Evolutionary conservation across 495 filamentous ascomycete species (phyloP), one percentile per base, ranked within the genome.

Genomic region (Trypethelium eluteriae): DNA sequence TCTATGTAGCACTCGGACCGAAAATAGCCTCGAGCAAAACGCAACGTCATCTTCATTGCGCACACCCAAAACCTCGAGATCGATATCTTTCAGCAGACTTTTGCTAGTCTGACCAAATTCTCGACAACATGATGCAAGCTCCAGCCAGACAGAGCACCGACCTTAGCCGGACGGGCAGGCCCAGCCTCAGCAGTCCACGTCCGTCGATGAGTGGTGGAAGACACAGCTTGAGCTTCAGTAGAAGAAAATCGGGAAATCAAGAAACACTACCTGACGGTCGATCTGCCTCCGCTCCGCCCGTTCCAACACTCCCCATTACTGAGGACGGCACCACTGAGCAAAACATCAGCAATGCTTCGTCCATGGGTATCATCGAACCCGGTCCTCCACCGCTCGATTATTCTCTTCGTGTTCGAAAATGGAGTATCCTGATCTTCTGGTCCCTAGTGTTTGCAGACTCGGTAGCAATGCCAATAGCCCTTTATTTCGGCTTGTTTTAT

Each of bases 401-500:
- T 72, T 80, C 80, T 4, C 71, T 86, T 25, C 79, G 76, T 36
- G 72, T 78, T n/a, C 77, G 84, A 35, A 85, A 84, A 66, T 79
- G 77, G 73, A 74, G 79, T 41, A 86, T 87, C 69, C 70, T 78
- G 25, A 70, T 84, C 36, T 87, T 88, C 74, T 88, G 85, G 85
- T 77, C 71, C 0, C 72, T 87, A 18, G 83, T 86, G 59, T 63
- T 85, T 9, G 64, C 85, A 39, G 84, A 87, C 69, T 80, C 77
- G 25, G 71, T 83, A 12, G 78, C 74, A 18, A 80, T 86, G 71
- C 85, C 85, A 16, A 74, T 86, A 44, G 78, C 74, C 2, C 74
- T 88, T 11, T 87, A 86, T 70, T 88, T 80, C 74, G 76, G 77
- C 35, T 75, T 87, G 14, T 83, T 80, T 79, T 86, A 85, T 70